phyloP scores from a whole-genome alignment of 768 basidiomycete genomes.

The Serpula lacrymans region DNA sequence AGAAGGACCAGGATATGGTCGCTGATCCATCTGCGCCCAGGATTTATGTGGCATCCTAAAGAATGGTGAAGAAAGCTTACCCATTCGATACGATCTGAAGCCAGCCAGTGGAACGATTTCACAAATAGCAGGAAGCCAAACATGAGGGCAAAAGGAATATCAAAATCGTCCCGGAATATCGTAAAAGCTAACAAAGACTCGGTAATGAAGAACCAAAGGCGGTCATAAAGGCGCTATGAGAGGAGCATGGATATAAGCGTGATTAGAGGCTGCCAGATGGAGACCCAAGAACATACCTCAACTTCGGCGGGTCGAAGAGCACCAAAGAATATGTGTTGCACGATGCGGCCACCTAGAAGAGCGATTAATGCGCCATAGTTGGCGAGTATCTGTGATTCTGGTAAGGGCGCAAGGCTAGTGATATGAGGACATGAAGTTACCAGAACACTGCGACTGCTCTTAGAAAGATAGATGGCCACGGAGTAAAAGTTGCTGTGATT shows the following conservation, averaged over 20 bases:
- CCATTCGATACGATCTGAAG: constrained; percentile 94
- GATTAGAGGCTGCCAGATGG: background rate
- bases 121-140: constrained; percentile 93
- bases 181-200: constrained; percentile 95
- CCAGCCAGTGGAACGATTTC: constrained; percentile 98
- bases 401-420: constrained; percentile 2
- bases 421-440: constrained; percentile 41
- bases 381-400: constrained; percentile 65
- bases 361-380: constrained; percentile 85
- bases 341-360: constrained; percentile 67
- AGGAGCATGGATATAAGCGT: constrained; percentile 1
- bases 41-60: constrained; percentile 5
- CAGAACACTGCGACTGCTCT: constrained; percentile 89
- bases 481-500: constrained; percentile 92
- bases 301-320: constrained; percentile 82
- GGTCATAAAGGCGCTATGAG: constrained; percentile 87
- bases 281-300: constrained; percentile 56
- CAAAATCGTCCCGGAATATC: constrained; percentile 95
- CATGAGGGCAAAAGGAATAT: constrained; percentile 88
- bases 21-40: constrained; percentile 91
- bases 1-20: constrained; percentile 82
- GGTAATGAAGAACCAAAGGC: constrained; percentile 96
- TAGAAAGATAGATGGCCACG: constrained; percentile 87
- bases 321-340: constrained; percentile 92
- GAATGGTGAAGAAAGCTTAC: constrained; percentile 39